Percentiles rank a stretch among this genome's conserved stretches.
These are phyloP conservation scores for Salvia miltiorrhiza DNA, from an alignment of 257 asterid genomes.

Conservation along the genomic window DNA sequence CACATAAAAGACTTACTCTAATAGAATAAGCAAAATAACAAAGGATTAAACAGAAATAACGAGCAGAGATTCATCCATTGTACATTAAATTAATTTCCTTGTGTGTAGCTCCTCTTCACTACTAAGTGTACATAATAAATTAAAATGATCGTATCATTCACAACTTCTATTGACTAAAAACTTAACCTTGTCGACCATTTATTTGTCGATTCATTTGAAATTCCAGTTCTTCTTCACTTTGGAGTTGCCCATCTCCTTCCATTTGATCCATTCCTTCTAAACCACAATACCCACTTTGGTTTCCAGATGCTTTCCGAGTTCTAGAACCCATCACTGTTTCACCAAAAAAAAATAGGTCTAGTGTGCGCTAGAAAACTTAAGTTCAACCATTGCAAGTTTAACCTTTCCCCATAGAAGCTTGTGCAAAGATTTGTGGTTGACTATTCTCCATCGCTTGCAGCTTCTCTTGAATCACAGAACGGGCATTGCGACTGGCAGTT, in stretches of 20 bases:
- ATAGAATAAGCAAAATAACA: no score
- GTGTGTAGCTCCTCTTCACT: neutral
- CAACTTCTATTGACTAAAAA: neutral
- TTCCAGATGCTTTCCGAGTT: neutral
- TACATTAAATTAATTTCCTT: neutral
- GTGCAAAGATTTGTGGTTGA: neutral
- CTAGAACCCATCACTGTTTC: neutral
- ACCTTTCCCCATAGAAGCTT: neutral
- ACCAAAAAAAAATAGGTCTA: neutral
- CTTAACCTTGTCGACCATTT: neutral
- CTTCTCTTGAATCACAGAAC: neutral
- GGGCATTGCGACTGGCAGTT: neutral
- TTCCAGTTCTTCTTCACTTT: constrained; percentile 1
- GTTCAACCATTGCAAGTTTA: neutral
- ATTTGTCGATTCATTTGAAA: neutral
- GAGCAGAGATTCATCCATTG: neutral
- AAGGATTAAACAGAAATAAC: neutral
- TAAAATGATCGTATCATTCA: neutral
- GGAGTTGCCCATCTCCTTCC: neutral
- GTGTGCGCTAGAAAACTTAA: no score
- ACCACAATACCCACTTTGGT: neutral
- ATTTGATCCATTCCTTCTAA: neutral
- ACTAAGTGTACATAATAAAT: neutral
- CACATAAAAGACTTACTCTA: neutral
- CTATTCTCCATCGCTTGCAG: neutral